Conservation (phyloP, 768 basidiomycete species). For the Inosperma sp. region DNA sequence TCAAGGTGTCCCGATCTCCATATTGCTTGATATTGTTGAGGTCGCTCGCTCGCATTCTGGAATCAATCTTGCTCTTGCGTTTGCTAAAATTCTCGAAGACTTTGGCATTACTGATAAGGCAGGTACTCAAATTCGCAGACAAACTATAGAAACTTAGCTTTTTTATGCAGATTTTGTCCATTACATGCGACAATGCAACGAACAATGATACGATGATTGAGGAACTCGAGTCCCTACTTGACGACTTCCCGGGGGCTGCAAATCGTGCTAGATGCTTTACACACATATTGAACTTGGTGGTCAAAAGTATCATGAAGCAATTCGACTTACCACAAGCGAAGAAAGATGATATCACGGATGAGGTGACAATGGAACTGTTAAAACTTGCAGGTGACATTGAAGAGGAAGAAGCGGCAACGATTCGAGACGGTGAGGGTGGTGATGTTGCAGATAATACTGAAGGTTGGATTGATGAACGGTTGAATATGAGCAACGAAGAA, state of each 20-base stretch:
- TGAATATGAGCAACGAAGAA: conserved; percentile 15
- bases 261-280: conserved; percentile 33
- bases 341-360: conserved; percentile 26
- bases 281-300: conserved; percentile 34
- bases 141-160: too few relatives aligned
- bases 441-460: conserved; percentile 20
- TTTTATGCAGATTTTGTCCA: conserved; percentile 22
- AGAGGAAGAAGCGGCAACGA: conserved; percentile 6
- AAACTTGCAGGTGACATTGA: conserved; percentile 8
- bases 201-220: conserved; percentile 36
- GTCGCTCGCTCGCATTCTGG: too few relatives aligned
- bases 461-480: too few relatives aligned
- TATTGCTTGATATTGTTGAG: too few relatives aligned
- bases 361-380: conserved; percentile 1
- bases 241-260: conserved; percentile 19
- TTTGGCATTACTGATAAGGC: too few relatives aligned
- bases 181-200: too few relatives aligned
- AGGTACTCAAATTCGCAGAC: too few relatives aligned
- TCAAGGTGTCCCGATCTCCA: too few relatives aligned
- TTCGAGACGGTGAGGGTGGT: conserved; percentile 6
- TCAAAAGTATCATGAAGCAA: conserved; percentile 28
- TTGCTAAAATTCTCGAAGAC: too few relatives aligned
- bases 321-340: too few relatives aligned
- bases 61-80: too few relatives aligned
- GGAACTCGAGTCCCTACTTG: conserved; percentile 21